Percentiles rank a stretch among this genome's conserved stretches.
These are phyloP conservation scores for Eucalyptus pumila DNA, from an alignment of 345 rosid species.

Conservation along the genomic window DNA sequence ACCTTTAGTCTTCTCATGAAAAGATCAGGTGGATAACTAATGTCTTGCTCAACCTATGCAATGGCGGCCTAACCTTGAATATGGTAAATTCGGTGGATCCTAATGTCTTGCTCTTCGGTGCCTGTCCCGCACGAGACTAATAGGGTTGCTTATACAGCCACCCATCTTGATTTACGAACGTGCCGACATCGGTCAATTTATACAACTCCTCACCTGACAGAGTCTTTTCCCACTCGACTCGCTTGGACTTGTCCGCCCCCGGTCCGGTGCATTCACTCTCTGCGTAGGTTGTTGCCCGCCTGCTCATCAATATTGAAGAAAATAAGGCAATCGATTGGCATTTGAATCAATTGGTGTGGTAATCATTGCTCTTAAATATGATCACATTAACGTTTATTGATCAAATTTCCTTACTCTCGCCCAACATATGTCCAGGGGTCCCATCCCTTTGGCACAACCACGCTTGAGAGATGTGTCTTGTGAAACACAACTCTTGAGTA, in stretches of 20 bases:
- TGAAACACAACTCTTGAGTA: constrained; percentile 28
- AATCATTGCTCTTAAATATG: background rate
- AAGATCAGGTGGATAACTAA: background rate
- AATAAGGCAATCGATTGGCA: background rate
- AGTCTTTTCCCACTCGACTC: constrained; percentile 33
- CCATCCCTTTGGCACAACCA: constrained; percentile 29
- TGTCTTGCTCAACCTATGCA: no score
- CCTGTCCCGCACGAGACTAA: background rate
- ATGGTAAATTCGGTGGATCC: background rate
- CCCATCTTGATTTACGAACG: constrained; percentile 18
- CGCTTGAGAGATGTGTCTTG: background rate
- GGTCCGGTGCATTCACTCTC: constrained; percentile 29
- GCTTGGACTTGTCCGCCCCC: constrained; percentile 15
- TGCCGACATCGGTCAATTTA: background rate
- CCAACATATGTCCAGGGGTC: constrained; percentile 7
- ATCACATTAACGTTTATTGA: background rate
- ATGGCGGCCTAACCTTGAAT: background rate
- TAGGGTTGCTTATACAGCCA: constrained; percentile 27
- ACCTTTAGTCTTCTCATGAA: background rate
- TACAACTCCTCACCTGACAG: background rate
- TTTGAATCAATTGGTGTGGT: background rate
- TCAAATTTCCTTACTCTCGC: constrained; percentile 19
- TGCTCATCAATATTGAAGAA: background rate
- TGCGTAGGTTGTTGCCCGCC: constrained; percentile 9
- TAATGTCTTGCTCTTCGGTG: no score